Conservation (phyloP, 2,329 filamentous ascomycete genomes). For the Fusarium pseudograminearum region DNA sequence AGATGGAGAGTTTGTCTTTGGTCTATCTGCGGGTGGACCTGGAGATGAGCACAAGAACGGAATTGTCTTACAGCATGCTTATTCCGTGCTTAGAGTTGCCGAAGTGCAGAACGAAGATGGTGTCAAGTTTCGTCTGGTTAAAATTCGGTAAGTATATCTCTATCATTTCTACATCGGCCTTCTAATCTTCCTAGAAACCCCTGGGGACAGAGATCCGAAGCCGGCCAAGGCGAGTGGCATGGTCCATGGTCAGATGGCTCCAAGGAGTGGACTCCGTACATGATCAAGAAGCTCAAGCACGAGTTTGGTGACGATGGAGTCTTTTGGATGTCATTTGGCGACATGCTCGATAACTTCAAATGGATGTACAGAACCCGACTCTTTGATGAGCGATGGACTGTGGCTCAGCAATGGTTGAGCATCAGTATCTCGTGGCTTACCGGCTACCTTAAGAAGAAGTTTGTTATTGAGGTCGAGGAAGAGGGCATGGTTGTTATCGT, state of each 20-base stretch:
- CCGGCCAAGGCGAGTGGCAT: conserved; percentile 70
- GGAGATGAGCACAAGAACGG: conserved; percentile 52
- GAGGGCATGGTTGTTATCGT: conserved; percentile 59
- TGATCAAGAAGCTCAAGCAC: conserved; percentile 74
- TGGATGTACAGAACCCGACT: conserved; percentile 60
- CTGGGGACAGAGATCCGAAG: conserved; percentile 70
- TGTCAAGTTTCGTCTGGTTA: conserved; percentile 55
- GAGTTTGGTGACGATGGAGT: conserved; percentile 76
- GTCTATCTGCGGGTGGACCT: conserved; percentile 51
- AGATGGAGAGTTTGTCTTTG: conserved; percentile 76
- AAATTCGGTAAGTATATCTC: conserved; percentile 55
- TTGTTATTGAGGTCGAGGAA: conserved; percentile 57
- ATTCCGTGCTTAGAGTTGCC: conserved; percentile 62
- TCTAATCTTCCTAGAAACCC: conserved; percentile 67
- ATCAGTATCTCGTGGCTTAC: conserved; percentile 59
- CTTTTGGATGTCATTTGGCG: conserved; percentile 61
- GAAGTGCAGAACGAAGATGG: conserved; percentile 59
- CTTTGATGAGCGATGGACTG: conserved; percentile 60
- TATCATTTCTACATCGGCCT: neutral
- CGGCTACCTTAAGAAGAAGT: conserved; percentile 60
- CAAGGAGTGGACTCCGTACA: conserved; percentile 79
- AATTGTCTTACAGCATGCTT: conserved; percentile 61
- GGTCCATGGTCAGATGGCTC: conserved; percentile 80
- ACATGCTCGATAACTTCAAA: conserved; percentile 60
- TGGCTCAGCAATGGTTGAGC: conserved; percentile 59